A percentile compares a stretch with the other conserved stretches of the same genome.
These are phyloP conservation scores for Fallopia convolvulus DNA, from an alignment of 148 eudicot genomes.

Conservation along the genomic window DNA sequence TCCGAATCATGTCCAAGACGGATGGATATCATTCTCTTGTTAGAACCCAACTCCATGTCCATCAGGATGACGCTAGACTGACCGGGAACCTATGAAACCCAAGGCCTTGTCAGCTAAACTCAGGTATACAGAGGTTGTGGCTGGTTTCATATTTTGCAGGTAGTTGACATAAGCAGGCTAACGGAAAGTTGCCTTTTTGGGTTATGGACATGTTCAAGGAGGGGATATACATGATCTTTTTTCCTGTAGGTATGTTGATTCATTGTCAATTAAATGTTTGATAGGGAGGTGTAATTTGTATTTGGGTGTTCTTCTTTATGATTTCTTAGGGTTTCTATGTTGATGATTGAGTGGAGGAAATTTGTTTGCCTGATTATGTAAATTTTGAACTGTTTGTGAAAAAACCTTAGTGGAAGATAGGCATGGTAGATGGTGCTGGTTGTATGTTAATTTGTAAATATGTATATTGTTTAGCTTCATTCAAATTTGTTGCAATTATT, in stretches of 20 bases:
- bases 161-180: neutral
- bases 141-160: slow-evolving; percentile 3
- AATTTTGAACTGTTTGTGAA: neutral
- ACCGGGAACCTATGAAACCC: neutral
- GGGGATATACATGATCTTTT: neutral
- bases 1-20: neutral
- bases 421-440: slow-evolving; percentile 14
- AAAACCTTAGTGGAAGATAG: neutral
- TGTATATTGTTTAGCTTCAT: neutral
- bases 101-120: neutral
- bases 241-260: slow-evolving; percentile 27
- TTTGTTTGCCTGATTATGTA: neutral
- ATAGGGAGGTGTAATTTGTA: slow-evolving; percentile 26
- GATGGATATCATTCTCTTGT: neutral
- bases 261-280: slow-evolving; percentile 18
- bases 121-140: neutral
- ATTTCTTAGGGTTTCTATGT: neutral
- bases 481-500: neutral
- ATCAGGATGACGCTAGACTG: neutral
- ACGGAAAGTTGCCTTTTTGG: neutral
- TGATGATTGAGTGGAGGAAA: neutral
- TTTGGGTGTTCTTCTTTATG: neutral
- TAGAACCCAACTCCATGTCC: neutral
- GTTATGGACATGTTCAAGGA: neutral
- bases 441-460: neutral